These are phyloP conservation scores for Fragaria vesca DNA, from an alignment of 306 rosid genomes.

Conservation along the genomic window DNA sequence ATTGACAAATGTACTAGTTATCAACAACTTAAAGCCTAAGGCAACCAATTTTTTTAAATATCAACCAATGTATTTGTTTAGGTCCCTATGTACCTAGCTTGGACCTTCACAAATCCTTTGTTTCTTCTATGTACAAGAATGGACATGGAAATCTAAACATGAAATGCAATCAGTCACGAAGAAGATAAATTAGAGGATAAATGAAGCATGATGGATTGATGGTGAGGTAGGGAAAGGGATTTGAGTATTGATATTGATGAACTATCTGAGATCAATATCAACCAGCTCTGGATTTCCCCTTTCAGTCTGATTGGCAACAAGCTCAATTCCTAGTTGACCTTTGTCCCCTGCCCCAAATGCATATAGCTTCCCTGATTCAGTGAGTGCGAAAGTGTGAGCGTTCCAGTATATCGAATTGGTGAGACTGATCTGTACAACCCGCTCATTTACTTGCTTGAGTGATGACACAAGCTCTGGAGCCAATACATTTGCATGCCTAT, in stretches of 20 bases:
- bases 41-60: slow-evolving; percentile 35
- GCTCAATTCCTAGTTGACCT: slow-evolving; percentile 88
- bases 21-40: slow-evolving; percentile 48
- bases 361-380: slow-evolving; percentile 83
- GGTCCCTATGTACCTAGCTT: slow-evolving; percentile 46
- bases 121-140: slow-evolving; percentile 59
- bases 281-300: slow-evolving; percentile 76
- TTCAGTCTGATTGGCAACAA: slow-evolving; percentile 65
- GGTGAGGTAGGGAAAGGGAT: slow-evolving; percentile 6
- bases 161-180: slow-evolving; percentile 48
- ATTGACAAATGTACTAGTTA: slow-evolving; percentile 54
- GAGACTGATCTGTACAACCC: slow-evolving; percentile 86
- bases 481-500: slow-evolving; percentile 60
- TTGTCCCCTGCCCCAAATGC: slow-evolving; percentile 96
- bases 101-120: slow-evolving; percentile 40
- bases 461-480: slow-evolving; percentile 75
- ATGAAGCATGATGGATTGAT: not conserved
- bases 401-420: slow-evolving; percentile 90
- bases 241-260: slow-evolving; percentile 14
- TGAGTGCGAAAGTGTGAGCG: slow-evolving; percentile 94
- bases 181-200: slow-evolving; percentile 45
- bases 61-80: slow-evolving; percentile 35
- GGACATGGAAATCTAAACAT: slow-evolving; percentile 43
- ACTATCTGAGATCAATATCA: slow-evolving; percentile 73
- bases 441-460: slow-evolving; percentile 64